Base-by-base conservation (phyloP, 345 rosid species). In the Kernera saxatilis region DNA sequence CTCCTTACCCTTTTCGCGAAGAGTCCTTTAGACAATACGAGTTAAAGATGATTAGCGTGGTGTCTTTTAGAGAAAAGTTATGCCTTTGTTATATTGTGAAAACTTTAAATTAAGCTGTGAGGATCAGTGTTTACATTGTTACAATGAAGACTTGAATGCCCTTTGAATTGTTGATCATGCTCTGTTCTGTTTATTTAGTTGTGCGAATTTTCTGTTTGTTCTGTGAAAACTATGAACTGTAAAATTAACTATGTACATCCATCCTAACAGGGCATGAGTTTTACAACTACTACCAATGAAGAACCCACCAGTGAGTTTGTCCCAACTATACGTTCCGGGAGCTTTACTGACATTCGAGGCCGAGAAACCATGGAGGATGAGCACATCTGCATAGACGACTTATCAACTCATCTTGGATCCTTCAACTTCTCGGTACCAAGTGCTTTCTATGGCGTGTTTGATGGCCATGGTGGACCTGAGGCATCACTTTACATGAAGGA, bases 381-480 rank as follows among this genome's bases (percentile, higher is more conserved):
- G 15, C 81, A 85, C 72, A 51, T 90, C 65, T 88, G 98, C 83
- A 90, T 93, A 27, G 80, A 77, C 3, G 84, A 90, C 72, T 62
- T 93, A 77, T 84, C 90, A 43, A 73, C 79, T 74, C 83, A 76
- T 13, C 83, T 83, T 70, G 83, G 87, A n/a, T 73, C 77, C 48
- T 21, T 32, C 22, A 70, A 72, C 65, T 72, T 53, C 76, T 64
- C 57, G 56, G 77, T 76, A 32, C 68, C 85, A 17, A 79, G 87
- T 73, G 84, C 93, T 68, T 87, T 93, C 70, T 90, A 84, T 64
- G 97, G 96, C 12, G 97, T 90, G 22, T 93, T 93, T 64, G 93
- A 87, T 82, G 98, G 98, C 9, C 98, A 93, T 52, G 97, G 85
- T 44, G 97, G 98, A 58, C 75, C 88, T 69, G 84, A 78, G 58